phyloP scores from a whole-genome alignment of 208 protist genomes.

The Leishmania tarentolae region DNA sequence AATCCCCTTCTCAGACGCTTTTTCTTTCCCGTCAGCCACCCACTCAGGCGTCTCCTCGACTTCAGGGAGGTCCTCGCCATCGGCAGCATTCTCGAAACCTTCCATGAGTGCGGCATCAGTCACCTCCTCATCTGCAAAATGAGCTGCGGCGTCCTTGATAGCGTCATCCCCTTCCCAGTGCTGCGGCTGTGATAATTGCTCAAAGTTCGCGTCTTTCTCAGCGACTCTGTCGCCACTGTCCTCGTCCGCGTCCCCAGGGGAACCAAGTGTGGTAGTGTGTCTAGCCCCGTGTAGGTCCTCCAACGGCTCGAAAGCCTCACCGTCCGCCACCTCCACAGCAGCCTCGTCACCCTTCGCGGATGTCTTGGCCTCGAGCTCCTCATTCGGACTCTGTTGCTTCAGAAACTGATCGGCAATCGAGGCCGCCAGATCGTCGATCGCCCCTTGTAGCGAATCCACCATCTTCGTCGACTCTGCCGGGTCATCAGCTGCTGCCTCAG shows the following conservation, averaged over 20 bases:
- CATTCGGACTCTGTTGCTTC: constrained; percentile 22
- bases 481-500: not conserved
- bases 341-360: constrained; percentile 1
- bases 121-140: not conserved
- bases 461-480: not conserved
- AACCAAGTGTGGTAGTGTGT: constrained; percentile 14
- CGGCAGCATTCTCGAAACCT: not conserved
- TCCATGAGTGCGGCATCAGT: not conserved
- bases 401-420: constrained; percentile 33
- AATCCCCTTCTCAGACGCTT: not conserved
- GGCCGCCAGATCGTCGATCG: constrained; percentile 14
- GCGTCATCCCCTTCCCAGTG: not conserved
- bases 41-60: not conserved
- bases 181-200: not conserved
- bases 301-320: not conserved
- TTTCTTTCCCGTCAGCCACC: not conserved
- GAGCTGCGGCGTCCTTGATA: not conserved
- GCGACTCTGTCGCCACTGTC: not conserved
- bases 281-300: constrained; percentile 11
- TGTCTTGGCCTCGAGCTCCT: constrained; percentile 18
- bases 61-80: not conserved
- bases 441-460: not conserved
- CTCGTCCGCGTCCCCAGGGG: not conserved
- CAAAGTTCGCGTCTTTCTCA: not conserved
- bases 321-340: not conserved